phyloP scores from a whole-genome alignment of 306 rosid genomes.

The Cercis canadensis region DNA sequence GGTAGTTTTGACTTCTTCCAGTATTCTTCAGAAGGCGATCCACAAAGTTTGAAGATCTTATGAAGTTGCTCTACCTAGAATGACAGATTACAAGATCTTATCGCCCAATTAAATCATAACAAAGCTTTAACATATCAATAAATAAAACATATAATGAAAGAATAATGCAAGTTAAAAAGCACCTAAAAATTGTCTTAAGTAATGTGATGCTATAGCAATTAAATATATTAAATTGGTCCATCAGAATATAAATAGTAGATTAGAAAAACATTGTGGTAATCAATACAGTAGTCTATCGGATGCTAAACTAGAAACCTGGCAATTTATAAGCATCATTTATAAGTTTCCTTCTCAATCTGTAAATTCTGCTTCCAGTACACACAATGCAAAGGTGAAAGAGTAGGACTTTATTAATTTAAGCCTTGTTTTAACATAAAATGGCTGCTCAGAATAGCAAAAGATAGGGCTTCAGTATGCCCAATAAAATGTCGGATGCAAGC shows the following conservation, averaged over 20 bases:
- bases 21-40: constrained; percentile 89
- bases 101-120: constrained; percentile 32
- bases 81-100: constrained; percentile 28
- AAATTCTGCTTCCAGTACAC: constrained; percentile 32
- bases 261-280: too few species aligned
- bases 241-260: too few species aligned
- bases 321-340: neutral
- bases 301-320: constrained; percentile 21
- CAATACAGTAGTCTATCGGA: neutral
- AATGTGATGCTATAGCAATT: too few species aligned
- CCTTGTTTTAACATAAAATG: constrained; percentile 7
- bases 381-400: constrained; percentile 20
- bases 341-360: constrained; percentile 3
- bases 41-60: constrained; percentile 91
- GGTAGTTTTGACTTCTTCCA: constrained; percentile 86
- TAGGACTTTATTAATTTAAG: constrained; percentile 1
- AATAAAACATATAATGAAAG: neutral
- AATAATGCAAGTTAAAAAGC: neutral
- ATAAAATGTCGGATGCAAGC: constrained; percentile 27
- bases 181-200: too few species aligned
- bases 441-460: neutral
- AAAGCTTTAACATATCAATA: constrained; percentile 19
- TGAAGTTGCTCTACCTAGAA: constrained; percentile 92
- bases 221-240: too few species aligned
- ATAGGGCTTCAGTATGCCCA: constrained; percentile 24